Base-by-base conservation (phyloP, 2,329 filamentous ascomycete species). In the Huntiella abstrusa region DNA sequence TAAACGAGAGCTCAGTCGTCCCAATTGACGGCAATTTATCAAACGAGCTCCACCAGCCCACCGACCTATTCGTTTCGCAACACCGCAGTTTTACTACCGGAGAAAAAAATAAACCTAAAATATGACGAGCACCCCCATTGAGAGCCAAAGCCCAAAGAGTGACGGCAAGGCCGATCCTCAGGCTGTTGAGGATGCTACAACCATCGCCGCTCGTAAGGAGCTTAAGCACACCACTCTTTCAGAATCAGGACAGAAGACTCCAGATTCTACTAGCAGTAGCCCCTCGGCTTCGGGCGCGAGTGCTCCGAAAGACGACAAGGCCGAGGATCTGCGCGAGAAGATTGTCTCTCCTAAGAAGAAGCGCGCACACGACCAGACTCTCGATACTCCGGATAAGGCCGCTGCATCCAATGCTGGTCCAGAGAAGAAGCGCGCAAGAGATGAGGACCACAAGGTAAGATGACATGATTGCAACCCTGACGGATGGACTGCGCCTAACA, bases 301-400 rank as follows among this genome's bases (percentile, higher is more conserved):
- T 45, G 54, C 57, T 51, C 51, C 55, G 15, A 54, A 57, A 51
- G 51, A 54, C n/a, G 55, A 58, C 33, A 60, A 67, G 45, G 58
- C 62, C 34, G 33, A 56, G 66, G 53, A 49, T 36, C 48, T 57
- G 47, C 68, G 62, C 55, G 69, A 75, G 42, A 63, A 68, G 48
- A 55, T 75, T 39, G 63, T 67, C 15, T 78, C 73, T 10, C 75
- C 75, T 28, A 79, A 78, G 63, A 80, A 79, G 66, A 80, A 79
- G 64, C 67, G 75, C 52, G 69, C 66, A 22, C 70, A 73, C 52
- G 72, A 75, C 52, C 67, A 77, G 57, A 60, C 75, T 12, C 74
- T 77, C 22, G 64, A 68, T 41, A 46, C 47, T 22, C 40, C 47
- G n/a, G 46, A 63, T 15, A 63, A 60, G 45, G 62, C 65, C 52